Conservation (phyloP, 805 yeast genomes). For the Metahyphopichia silvanorum region DNA sequence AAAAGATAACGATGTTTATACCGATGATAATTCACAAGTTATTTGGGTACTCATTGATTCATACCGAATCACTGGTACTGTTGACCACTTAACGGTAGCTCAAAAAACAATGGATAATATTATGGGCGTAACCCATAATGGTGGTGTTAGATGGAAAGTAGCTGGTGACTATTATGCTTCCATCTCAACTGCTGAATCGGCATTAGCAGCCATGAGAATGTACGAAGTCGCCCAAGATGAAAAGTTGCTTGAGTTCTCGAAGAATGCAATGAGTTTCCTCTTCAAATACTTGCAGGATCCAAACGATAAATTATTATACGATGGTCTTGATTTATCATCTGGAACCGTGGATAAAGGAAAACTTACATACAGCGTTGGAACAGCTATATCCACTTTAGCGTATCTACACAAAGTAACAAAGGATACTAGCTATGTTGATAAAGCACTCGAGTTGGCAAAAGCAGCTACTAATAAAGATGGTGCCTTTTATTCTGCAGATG, state of each 20-base stretch:
- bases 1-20: conserved; percentile 20
- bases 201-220: conserved; percentile 21
- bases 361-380: conserved; percentile 21
- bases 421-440: conserved; percentile 9
- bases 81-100: conserved; percentile 16
- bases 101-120: conserved; percentile 12
- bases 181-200: conserved; percentile 26
- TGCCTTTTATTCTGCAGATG: conserved; percentile 15
- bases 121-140: conserved; percentile 12
- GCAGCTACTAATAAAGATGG: conserved; percentile 14
- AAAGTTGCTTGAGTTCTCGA: conserved; percentile 12
- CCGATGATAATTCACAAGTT: conserved; percentile 27
- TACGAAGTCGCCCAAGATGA: conserved; percentile 13
- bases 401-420: conserved; percentile 12
- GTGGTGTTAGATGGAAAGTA: conserved; percentile 25
- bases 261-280: conserved; percentile 13
- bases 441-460: conserved; percentile 14
- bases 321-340: conserved; percentile 15
- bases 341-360: conserved; percentile 18
- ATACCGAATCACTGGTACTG: conserved; percentile 13
- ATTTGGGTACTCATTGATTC: conserved; percentile 26
- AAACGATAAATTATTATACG: conserved; percentile 19
- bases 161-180: conserved; percentile 22
- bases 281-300: conserved; percentile 16
- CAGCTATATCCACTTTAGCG: conserved; percentile 18